Evolutionary conservation across 345 rosid genomes (phyloP).

Genomic region (Syzygium grande): DNA sequence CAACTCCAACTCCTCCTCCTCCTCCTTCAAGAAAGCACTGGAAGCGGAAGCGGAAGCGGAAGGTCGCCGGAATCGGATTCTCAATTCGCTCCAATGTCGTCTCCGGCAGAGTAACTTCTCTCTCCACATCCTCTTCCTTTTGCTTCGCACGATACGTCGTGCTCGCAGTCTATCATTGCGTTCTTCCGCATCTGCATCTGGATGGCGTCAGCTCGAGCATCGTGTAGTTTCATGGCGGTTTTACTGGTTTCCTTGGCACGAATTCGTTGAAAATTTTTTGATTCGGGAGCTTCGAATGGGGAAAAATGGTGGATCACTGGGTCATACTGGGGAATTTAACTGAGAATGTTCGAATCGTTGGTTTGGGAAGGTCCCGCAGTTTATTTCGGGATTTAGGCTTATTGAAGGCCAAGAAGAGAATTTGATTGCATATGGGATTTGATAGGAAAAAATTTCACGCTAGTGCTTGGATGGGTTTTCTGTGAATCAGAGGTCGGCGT

Average conservation of each 20-base stretch:
- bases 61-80: background rate
- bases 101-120: slow-evolving; percentile 25
- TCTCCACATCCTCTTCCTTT: background rate
- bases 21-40: background rate
- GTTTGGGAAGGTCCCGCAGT: background rate
- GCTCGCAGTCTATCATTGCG: background rate
- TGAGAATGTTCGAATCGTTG: background rate
- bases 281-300: background rate
- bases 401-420: background rate
- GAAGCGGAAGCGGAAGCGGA: background rate
- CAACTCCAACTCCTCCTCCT: background rate
- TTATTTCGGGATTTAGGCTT: background rate
- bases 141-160: background rate
- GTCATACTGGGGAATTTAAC: background rate
- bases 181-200: background rate
- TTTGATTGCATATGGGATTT: background rate
- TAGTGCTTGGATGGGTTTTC: background rate
- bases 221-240: background rate
- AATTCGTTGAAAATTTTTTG: background rate
- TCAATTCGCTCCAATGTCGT: slow-evolving; percentile 12
- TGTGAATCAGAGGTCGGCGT: background rate
- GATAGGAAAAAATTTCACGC: background rate
- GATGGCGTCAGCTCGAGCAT: background rate
- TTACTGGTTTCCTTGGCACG: background rate
- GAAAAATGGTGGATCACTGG: background rate